Evolutionary conservation across 257 asterid species (phyloP), one percentile per base, ranked within the genome.

Genomic region (Mitragyna speciosa): DNA sequence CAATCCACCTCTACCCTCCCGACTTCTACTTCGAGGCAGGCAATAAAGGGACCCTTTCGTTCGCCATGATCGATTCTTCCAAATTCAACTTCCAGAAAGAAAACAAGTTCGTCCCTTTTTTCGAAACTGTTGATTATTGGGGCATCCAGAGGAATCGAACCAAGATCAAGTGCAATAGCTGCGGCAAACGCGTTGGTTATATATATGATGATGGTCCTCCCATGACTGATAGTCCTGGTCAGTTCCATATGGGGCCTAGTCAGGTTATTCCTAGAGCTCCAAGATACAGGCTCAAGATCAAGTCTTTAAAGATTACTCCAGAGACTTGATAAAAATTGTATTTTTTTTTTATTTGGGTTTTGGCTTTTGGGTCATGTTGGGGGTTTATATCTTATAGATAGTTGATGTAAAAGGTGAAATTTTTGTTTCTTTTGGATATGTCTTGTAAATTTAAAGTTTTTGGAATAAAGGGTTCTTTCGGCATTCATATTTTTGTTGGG

Each of bases 21-120:
- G 96, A 95, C 56, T 89, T 90, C 79, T 95, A 93, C 81, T 93
- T 95, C 90, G 98, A 93, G 82, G 97, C 98, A 54, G 99, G 99
- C 78, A 95, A 95, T 85, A 95, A 95, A 72, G 90, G 90, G 76
- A 87, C 92, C 76, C 85, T 90, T 63, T 93, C 97, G 19, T 95
- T 95, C 86, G 83, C 97, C 72, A 77, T 83, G 79, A 83, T 95
- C 11, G 99, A 95, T 77, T 77, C 92, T 39, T 79, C 97, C 80
- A 92, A 89, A 72, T 90, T 95, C 93, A 85, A 87, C 69, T 92
- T 89, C 83, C 89, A 92, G 83, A 92, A 89, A 75, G 96, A 95
- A 70, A 95, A 90, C 81, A 91, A 86, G 81, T 85, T 95, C 83
- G 75, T 87, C 16, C 98, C 97, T 45, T 95, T 95, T 56, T 92